phyloP scores from a whole-genome alignment of 164 flowering plant genomes.

The Paratinospora sagittata region DNA sequence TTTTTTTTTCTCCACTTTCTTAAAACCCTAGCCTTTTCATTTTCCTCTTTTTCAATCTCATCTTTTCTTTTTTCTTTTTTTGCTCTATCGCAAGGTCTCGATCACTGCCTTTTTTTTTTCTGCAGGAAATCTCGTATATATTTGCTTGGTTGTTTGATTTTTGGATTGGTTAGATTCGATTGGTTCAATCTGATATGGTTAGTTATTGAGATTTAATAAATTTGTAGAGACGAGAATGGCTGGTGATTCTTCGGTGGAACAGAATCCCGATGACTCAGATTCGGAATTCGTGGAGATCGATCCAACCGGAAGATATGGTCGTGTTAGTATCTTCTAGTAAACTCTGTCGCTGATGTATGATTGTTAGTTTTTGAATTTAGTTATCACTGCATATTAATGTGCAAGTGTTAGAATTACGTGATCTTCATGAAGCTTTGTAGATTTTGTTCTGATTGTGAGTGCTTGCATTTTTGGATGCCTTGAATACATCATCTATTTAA shows the following conservation, averaged over 20 bases:
- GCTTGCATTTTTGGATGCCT: neutral
- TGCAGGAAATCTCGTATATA: too few relatives aligned
- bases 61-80: neutral
- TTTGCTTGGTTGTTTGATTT: too few relatives aligned
- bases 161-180: neutral
- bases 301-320: conserved; percentile 85
- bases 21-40: conserved; percentile 4
- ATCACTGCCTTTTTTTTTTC: too few relatives aligned
- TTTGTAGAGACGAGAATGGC: conserved; percentile 28
- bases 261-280: conserved; percentile 54
- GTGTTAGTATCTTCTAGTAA: conserved; percentile 42
- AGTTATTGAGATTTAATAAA: neutral
- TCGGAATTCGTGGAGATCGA: conserved; percentile 75
- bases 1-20: neutral
- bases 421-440: neutral
- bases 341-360: neutral
- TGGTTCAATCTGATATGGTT: neutral
- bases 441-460: neutral
- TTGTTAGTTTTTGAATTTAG: neutral
- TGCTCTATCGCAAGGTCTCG: too few relatives aligned
- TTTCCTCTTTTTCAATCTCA: neutral
- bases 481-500: neutral
- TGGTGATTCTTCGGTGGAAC: conserved; percentile 41
- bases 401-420: neutral
- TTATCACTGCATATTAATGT: neutral